A percentile compares a stretch with the other conserved stretches of the same genome.
phyloP scores from a whole-genome alignment of 257 asterid species.

The Eucommia ulmoides region DNA sequence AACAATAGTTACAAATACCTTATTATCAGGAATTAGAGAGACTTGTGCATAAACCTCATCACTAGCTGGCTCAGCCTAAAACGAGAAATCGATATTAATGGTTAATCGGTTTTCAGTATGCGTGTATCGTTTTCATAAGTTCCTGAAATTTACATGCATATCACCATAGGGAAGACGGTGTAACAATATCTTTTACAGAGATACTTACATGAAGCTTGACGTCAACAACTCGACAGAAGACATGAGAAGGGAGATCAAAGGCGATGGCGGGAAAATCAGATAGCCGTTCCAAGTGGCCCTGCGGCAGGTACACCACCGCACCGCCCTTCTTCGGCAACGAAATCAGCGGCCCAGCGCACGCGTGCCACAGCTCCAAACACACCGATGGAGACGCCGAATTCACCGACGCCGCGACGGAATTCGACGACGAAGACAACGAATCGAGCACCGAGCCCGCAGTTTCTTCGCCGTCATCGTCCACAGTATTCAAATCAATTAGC shows the following conservation, averaged over 20 bases:
- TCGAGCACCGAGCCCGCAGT: constrained; percentile 22
- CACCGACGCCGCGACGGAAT: constrained; percentile 12
- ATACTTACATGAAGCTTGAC: constrained; percentile 79
- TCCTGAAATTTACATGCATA: too few relatives aligned
- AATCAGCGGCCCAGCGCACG: constrained; percentile 95
- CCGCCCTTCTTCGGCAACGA: constrained; percentile 83
- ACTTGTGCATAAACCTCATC: constrained; percentile 94
- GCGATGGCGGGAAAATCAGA: constrained; percentile 40
- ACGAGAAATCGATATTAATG: too few relatives aligned
- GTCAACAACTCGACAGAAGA: constrained; percentile 85
- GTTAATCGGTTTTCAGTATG: too few relatives aligned
- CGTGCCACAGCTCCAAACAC: constrained; percentile 98
- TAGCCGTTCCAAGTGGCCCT: constrained; percentile 78
- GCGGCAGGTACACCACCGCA: constrained; percentile 79
- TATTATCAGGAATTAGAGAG: constrained; percentile 65
- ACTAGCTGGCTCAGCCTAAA: constrained; percentile 73
- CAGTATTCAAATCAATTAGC: constrained; percentile 68
- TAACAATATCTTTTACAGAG: too few relatives aligned
- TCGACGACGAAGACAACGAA: constrained; percentile 21
- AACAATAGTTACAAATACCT: constrained; percentile 33
- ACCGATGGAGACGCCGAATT: constrained; percentile 27
- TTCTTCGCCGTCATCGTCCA: constrained; percentile 50
- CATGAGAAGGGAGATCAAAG: constrained; percentile 66
- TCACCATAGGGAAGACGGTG: too few relatives aligned
- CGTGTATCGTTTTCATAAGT: too few relatives aligned